A percentile compares a stretch with the other conserved stretches of the same genome.
phyloP scores from a whole-genome alignment of 192 early-diverging fungal genomes.

The Coemansia interrupta region DNA sequence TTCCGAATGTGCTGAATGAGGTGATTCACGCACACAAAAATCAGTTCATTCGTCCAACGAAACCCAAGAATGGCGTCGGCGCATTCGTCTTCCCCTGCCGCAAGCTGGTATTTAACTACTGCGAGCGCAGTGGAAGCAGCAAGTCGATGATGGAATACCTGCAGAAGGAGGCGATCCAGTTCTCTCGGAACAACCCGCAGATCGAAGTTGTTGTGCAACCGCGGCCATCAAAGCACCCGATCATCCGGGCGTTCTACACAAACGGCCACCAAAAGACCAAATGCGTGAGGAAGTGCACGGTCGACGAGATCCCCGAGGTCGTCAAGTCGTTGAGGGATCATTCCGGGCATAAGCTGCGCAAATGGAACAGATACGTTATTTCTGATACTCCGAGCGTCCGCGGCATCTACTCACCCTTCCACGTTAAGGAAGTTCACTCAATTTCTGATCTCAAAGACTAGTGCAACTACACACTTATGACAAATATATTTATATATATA shows the following conservation, averaged over 20 bases:
- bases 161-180: slow-evolving; percentile 57
- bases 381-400: slow-evolving; percentile 76
- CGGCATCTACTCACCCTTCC: slow-evolving; percentile 83
- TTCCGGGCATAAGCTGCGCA: slow-evolving; percentile 58
- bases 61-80: slow-evolving; percentile 67
- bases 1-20: slow-evolving; percentile 40
- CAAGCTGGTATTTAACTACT: slow-evolving; percentile 78
- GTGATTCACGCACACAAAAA: slow-evolving; percentile 31
- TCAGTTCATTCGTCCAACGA: slow-evolving; percentile 25
- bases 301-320: slow-evolving; percentile 60
- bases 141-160: slow-evolving; percentile 74
- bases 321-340: slow-evolving; percentile 63
- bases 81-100: slow-evolving; percentile 72
- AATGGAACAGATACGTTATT: slow-evolving; percentile 68
- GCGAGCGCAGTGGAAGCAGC: slow-evolving; percentile 77
- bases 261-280: slow-evolving; percentile 55
- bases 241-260: slow-evolving; percentile 67
- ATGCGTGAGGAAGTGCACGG: slow-evolving; percentile 62
- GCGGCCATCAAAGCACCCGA: slow-evolving; percentile 68
- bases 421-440: slow-evolving; percentile 58
- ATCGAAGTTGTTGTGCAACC: slow-evolving; percentile 75
- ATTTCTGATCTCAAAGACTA: slow-evolving; percentile 47
- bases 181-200: slow-evolving; percentile 69
- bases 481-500: neutral
- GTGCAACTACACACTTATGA: neutral